Evolutionary conservation across 768 basidiomycete species (phyloP), one percentile per base, ranked within the genome.

Genomic region (Serpula lacrymans): DNA sequence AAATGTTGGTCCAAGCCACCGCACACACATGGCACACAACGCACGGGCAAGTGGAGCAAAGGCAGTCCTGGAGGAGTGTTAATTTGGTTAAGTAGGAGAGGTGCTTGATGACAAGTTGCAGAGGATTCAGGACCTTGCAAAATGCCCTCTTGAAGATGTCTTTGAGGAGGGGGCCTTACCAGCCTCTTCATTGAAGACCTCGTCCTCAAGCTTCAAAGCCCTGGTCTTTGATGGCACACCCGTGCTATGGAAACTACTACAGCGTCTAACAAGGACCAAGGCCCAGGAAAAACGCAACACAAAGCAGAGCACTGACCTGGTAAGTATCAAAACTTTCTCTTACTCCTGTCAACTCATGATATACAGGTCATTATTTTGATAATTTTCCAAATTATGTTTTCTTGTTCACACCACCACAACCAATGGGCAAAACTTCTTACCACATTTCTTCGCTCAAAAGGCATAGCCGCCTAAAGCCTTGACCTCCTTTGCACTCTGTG

Each of bases 361-460:
- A 29, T 29, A 29, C 36, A 67, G 63, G 44, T 55, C 16, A 46
- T 57, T 3, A 22, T 62, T 1, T 48, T 37, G 4, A 52, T 57
- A 22, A 52, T 65, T 5, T 57, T 47, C 14, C 54, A 63, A 34
- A 40, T 60, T 3, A 49, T 47, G n/a, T 65, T 57, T 37, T 41
- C 51, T 1, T 56, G 58, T 0, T 60, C 59, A 0, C 55, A 64
- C 37, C 50, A 55, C 21, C 47, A 46, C 1, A 46, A 45, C 17
- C 46, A 47, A 4, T 38, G 64, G 6, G 53, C 59, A 20, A 69
- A 70, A 45, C 36, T 68, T 3, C 42, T 61, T 2, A 52, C 65
- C 0, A 46, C 65, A 1, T 71, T 69, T 43, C 51, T 71, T 14
- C 62, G 69, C 38, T 59, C 62, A 17, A 53, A 60, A 32, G 68